Percentiles rank a stretch among this genome's conserved stretches.
Conservation (phyloP, 1,284 basidiomycete species). For the Ceratobasidium sp. region DNA sequence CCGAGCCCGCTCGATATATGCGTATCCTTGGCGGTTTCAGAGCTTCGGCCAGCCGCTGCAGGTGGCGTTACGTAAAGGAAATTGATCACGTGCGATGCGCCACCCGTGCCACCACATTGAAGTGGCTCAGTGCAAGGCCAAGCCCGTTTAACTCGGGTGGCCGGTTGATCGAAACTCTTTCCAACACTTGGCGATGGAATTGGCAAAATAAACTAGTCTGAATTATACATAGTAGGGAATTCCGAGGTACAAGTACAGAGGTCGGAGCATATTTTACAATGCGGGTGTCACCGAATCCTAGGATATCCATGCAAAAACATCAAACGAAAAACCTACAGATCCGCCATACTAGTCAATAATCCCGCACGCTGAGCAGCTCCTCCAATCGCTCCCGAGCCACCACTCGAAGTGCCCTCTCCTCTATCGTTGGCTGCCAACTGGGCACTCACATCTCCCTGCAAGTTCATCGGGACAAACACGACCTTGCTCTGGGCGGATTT, state of each 20-base stretch:
- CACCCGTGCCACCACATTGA: too few relatives aligned
- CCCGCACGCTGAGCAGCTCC: slow-evolving; percentile 26
- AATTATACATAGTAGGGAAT: background rate
- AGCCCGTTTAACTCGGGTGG: too few relatives aligned
- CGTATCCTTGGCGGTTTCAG: too few relatives aligned
- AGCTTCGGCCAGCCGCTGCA: too few relatives aligned
- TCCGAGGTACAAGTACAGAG: background rate
- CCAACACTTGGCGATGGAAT: too few relatives aligned
- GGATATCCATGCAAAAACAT: slow-evolving; percentile 7
- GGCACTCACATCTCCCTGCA: slow-evolving; percentile 76
- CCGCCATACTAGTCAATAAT: slow-evolving; percentile 44
- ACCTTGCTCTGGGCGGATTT: slow-evolving; percentile 87
- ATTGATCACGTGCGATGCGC: too few relatives aligned
- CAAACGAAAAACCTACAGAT: slow-evolving; percentile 25
- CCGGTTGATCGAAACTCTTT: too few relatives aligned
- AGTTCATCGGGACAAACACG: slow-evolving; percentile 93
- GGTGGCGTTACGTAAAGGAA: too few relatives aligned
- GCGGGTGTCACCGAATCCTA: background rate
- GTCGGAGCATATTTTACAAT: slow-evolving; percentile 1
- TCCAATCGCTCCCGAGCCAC: background rate
- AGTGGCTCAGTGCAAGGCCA: too few relatives aligned
- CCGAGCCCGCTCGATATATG: too few relatives aligned
- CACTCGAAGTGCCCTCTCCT: slow-evolving; percentile 15
- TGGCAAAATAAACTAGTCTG: background rate
- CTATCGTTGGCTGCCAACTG: slow-evolving; percentile 59